A percentile compares a stretch with the other conserved stretches of the same genome.
phyloP scores from a whole-genome alignment of 345 rosid species.

The Laguncularia racemosa region DNA sequence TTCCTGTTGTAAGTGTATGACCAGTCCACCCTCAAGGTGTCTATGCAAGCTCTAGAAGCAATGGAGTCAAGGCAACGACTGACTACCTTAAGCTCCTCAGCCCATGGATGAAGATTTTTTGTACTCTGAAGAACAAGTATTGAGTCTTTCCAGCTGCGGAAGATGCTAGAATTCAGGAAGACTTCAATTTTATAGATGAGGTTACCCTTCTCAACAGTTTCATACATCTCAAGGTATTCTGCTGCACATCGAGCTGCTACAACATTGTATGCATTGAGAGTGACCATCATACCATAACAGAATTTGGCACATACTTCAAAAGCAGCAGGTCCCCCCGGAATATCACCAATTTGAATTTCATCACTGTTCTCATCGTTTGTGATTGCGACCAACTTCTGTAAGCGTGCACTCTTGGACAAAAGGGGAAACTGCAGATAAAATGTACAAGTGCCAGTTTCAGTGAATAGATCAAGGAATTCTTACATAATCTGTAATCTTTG shows the following conservation, averaged over 20 bases:
- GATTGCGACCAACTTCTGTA: slow-evolving; percentile 38
- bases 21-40: slow-evolving; percentile 65
- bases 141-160: slow-evolving; percentile 74
- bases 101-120: slow-evolving; percentile 38
- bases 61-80: slow-evolving; percentile 60
- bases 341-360: slow-evolving; percentile 55
- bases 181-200: slow-evolving; percentile 70
- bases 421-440: slow-evolving; percentile 48
- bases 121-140: slow-evolving; percentile 59
- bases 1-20: slow-evolving; percentile 67
- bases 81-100: slow-evolving; percentile 52
- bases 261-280: slow-evolving; percentile 81
- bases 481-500: no score
- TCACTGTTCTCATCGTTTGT: slow-evolving; percentile 31
- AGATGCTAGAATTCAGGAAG: slow-evolving; percentile 59
- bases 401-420: slow-evolving; percentile 44
- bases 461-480: not conserved
- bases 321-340: slow-evolving; percentile 82
- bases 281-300: slow-evolving; percentile 87
- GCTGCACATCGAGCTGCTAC: slow-evolving; percentile 84
- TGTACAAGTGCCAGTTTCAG: not conserved
- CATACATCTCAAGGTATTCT: slow-evolving; percentile 66
- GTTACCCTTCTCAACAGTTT: slow-evolving; percentile 52
- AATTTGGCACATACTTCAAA: slow-evolving; percentile 86
- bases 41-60: slow-evolving; percentile 51